phyloP scores from a whole-genome alignment of 352 stramenopile species.

The Globisporangium rhizosaccharum region DNA sequence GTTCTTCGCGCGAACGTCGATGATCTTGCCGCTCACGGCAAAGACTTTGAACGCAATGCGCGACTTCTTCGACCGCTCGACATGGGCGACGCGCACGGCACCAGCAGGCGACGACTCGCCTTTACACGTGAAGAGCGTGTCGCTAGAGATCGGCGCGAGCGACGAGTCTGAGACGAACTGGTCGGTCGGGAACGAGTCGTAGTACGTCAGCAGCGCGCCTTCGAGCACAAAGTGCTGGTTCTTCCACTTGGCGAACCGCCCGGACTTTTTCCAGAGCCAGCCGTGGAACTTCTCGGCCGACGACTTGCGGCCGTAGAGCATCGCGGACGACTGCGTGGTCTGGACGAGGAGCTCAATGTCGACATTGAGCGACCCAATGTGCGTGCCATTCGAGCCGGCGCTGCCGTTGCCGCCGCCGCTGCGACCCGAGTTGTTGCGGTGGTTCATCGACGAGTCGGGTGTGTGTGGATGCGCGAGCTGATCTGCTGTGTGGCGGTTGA shows the following conservation, averaged over 20 bases:
- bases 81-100: constrained; percentile 68
- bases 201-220: constrained; percentile 72
- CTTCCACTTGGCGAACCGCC: constrained; percentile 75
- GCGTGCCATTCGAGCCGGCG: constrained; percentile 16
- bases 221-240: constrained; percentile 85
- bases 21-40: constrained; percentile 77
- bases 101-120: constrained; percentile 62
- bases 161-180: constrained; percentile 64
- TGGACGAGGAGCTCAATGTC: constrained; percentile 84
- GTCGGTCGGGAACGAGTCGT: constrained; percentile 78
- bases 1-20: constrained; percentile 78
- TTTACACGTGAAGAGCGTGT: constrained; percentile 69
- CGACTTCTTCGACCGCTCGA: constrained; percentile 69
- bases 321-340: constrained; percentile 67
- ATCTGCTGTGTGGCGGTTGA: not conserved
- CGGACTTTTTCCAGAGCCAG: constrained; percentile 81
- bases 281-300: constrained; percentile 71
- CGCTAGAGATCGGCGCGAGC: constrained; percentile 47
- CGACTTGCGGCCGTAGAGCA: constrained; percentile 59
- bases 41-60: constrained; percentile 84
- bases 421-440: constrained; percentile 8
- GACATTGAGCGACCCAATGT: constrained; percentile 54
- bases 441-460: constrained; percentile 7
- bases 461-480: not conserved
- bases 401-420: constrained; percentile 3